These are phyloP conservation scores for Stromatinia cepivora DNA, from an alignment of 2,329 filamentous ascomycete genomes.

Conservation along the genomic window DNA sequence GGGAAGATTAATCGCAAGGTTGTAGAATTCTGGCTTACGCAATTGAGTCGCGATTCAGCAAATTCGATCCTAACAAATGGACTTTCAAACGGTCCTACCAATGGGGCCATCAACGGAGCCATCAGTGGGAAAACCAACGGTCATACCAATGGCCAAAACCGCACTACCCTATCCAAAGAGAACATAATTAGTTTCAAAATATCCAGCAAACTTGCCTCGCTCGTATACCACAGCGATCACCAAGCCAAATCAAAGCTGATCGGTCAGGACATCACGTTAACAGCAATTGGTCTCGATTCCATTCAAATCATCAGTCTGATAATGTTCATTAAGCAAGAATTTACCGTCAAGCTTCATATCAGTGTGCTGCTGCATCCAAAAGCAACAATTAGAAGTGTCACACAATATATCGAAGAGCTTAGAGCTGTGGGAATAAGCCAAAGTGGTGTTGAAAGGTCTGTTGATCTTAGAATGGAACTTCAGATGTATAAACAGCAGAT, in stretches of 20 bases:
- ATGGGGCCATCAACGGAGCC: background rate
- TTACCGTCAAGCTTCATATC: constrained; percentile 15
- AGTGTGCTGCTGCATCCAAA: constrained; percentile 11
- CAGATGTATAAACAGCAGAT: constrained; percentile 20
- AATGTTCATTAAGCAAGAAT: constrained; percentile 23
- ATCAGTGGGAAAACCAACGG: background rate
- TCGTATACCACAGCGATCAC: constrained; percentile 2
- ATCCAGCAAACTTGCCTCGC: constrained; percentile 9
- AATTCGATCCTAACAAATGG: background rate
- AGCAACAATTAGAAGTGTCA: constrained; percentile 18
- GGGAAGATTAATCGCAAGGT: constrained; percentile 32
- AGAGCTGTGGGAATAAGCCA: background rate
- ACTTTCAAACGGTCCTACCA: background rate
- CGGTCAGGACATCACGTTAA: constrained; percentile 2
- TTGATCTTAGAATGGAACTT: constrained; percentile 20
- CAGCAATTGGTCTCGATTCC: constrained; percentile 19
- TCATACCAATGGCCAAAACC: background rate
- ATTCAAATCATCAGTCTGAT: constrained; percentile 23
- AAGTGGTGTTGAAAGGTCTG: background rate
- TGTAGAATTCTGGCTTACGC: constrained; percentile 22
- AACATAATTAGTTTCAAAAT: constrained; percentile 11
- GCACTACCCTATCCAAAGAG: background rate
- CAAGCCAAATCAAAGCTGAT: background rate
- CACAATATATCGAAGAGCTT: constrained; percentile 6
- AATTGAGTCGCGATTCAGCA: constrained; percentile 9